Base-by-base conservation (phyloP, 345 rosid species). In the Gossypium anomalum region DNA sequence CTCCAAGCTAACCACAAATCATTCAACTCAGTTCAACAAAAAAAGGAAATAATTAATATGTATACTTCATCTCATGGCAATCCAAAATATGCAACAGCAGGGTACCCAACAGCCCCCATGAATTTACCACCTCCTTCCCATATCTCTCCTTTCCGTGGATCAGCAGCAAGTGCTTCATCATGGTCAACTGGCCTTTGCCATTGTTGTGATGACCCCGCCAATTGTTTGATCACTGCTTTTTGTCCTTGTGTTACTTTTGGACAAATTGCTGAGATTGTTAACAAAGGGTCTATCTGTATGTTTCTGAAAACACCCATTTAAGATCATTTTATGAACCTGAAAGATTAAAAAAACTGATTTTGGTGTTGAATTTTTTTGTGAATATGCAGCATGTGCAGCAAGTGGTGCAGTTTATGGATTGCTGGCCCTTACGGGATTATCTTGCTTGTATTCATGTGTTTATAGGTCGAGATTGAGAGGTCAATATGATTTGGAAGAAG, bases 401-500 rank as follows among this genome's bases (percentile, higher is more conserved):
- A 87, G 86, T 77, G 90, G 85, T 47, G 75, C 74, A 56, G 66
- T 80, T 17, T 87, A 85, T 68, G 86, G 82, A 14, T 16, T 85
- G 45, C 73, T 85, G 59, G 80, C 82, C 16, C 74, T 85, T 4
- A 47, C 82, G 0, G 79, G 88, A 14, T 53, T 82, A 1, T 63
- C 88, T 3, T 82, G 86, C 79, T 57, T 85, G 51, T 82, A 84
- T 43, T 84, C 88, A 2, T 85, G 88, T 74, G 69, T 76, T 43
- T 80, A 80, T 44, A 77, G 84, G 72, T 81, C 88, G 51, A 81
- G 80, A 77, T 55, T 85, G 78, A 81, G 87, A 71, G 88, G 79
- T 17, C 86, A 84, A 41, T 80, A 83, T 45, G 84, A 80, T 80
- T 67, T 84, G 78, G 84, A 81, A 70, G 88, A 81, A 76, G 82